A percentile compares a stretch with the other conserved stretches of the same genome.
These are phyloP conservation scores for Colletotrichum liaoningense DNA, from an alignment of 2,329 filamentous ascomycete species.

Conservation along the genomic window DNA sequence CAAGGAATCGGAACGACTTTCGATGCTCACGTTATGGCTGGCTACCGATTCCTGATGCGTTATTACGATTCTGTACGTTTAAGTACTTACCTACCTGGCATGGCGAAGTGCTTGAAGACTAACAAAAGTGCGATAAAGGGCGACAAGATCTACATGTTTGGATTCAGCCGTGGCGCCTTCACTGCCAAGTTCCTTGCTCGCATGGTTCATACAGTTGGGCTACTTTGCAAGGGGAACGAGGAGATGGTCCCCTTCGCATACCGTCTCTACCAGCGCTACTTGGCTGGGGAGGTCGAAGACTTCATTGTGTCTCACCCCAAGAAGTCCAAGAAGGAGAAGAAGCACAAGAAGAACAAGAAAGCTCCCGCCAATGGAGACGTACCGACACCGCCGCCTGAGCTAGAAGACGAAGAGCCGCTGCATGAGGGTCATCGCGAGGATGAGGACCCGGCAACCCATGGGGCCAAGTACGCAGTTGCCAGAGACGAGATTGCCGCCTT, in stretches of 20 bases:
- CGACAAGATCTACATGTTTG: conserved; percentile 66
- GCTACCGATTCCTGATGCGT: conserved; percentile 66
- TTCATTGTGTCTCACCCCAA: conserved; percentile 39
- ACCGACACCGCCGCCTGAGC: conserved; percentile 30
- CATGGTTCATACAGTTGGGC: conserved; percentile 61
- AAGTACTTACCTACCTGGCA: neutral
- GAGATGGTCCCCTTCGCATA: conserved; percentile 65
- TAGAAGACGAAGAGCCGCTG: conserved; percentile 44
- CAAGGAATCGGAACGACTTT: conserved; percentile 59
- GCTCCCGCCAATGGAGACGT: conserved; percentile 10
- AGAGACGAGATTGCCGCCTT: conserved; percentile 56
- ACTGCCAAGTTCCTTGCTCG: conserved; percentile 64
- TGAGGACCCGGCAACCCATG: conserved; percentile 39
- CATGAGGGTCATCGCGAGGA: conserved; percentile 27
- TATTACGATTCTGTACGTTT: conserved; percentile 56
- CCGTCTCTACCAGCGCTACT: conserved; percentile 54
- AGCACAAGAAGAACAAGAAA: conserved; percentile 37
- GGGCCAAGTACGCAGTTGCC: conserved; percentile 39
- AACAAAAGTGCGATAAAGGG: conserved; percentile 42
- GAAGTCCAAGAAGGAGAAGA: conserved; percentile 13
- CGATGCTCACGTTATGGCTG: conserved; percentile 62
- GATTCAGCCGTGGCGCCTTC: conserved; percentile 64
- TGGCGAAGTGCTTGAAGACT: neutral
- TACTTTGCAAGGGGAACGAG: conserved; percentile 63
- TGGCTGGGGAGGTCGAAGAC: conserved; percentile 51